Conservation (phyloP, 495 filamentous ascomycete genomes). For the Astrothelium subdiscretum region DNA sequence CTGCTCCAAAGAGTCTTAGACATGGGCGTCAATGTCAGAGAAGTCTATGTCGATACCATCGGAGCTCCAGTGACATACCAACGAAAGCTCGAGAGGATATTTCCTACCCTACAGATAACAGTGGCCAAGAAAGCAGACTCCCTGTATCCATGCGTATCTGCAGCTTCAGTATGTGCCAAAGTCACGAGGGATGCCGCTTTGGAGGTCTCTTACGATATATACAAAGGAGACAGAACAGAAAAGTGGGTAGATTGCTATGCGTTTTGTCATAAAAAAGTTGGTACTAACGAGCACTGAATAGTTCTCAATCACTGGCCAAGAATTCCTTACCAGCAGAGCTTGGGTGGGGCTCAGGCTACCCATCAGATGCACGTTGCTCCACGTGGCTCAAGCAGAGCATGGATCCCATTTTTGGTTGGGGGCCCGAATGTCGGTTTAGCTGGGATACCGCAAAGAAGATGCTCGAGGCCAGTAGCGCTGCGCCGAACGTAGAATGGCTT, state of each 20-base stretch:
- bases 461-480: constrained; percentile 54
- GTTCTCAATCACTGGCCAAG: background rate
- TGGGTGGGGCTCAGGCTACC: constrained; percentile 86
- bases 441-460: constrained; percentile 94
- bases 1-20: constrained; percentile 68
- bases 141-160: constrained; percentile 84
- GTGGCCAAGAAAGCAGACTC: constrained; percentile 95
- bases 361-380: constrained; percentile 71
- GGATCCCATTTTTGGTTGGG: constrained; percentile 94
- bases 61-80: constrained; percentile 75
- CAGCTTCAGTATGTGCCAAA: constrained; percentile 89
- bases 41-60: constrained; percentile 94
- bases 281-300: background rate
- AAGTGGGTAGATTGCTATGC: background rate
- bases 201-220: constrained; percentile 56
- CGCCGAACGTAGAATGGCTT: constrained; percentile 75
- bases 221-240: constrained; percentile 8
- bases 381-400: constrained; percentile 74
- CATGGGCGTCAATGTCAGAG: constrained; percentile 61
- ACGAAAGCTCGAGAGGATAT: constrained; percentile 67
- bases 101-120: constrained; percentile 68
- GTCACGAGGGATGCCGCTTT: constrained; percentile 85
- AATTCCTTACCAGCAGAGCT: background rate
- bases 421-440: constrained; percentile 79
- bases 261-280: background rate